phyloP scores from a whole-genome alignment of 257 asterid genomes.

The Capsicum rhomboideum region DNA sequence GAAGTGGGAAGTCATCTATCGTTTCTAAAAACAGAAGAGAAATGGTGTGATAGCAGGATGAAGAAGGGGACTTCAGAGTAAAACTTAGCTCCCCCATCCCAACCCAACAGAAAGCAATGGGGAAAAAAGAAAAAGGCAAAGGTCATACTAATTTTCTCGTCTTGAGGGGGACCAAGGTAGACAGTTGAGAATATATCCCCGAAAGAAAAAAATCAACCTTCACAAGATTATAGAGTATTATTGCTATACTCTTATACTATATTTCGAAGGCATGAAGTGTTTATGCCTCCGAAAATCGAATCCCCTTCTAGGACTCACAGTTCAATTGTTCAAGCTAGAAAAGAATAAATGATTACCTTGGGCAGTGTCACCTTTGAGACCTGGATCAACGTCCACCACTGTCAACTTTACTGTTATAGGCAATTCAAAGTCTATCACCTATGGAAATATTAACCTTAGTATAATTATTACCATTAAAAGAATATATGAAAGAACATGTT shows the following conservation, averaged over 20 bases:
- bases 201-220: background rate
- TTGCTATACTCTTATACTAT: background rate
- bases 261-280: background rate
- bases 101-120: background rate
- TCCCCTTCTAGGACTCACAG: background rate
- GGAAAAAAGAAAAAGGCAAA: background rate
- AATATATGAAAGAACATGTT: background rate
- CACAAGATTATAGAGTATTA: background rate
- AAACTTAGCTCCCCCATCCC: background rate
- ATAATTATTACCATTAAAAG: background rate
- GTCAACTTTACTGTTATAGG: conserved; percentile 84
- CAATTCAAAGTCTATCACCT: conserved; percentile 96
- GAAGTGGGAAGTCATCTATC: background rate
- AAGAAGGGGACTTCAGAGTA: background rate
- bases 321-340: background rate
- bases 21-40: background rate
- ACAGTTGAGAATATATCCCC: background rate
- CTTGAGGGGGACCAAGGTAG: background rate
- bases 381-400: conserved; percentile 90
- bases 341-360: conserved; percentile 52
- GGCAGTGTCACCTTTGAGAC: conserved; percentile 94
- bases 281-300: background rate
- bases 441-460: conserved; percentile 12
- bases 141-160: background rate
- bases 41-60: background rate